These are phyloP conservation scores for Coprinopsis sp. DNA, from an alignment of 768 basidiomycete genomes.

Conservation along the genomic window DNA sequence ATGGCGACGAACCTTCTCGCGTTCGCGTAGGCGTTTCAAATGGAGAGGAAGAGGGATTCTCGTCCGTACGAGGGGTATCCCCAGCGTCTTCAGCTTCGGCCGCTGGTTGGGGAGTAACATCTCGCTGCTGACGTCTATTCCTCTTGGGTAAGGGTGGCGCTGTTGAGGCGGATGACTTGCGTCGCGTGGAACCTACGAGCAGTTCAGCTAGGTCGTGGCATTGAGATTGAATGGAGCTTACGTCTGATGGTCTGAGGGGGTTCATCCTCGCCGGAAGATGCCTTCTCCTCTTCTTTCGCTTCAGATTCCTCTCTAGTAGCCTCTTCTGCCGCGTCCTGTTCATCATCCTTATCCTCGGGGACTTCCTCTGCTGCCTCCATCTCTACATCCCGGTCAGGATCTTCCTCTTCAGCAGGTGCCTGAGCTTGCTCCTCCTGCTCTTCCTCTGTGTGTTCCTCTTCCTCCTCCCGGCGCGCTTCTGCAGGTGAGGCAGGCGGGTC, in stretches of 20 bases:
- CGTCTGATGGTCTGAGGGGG: constrained; percentile 30
- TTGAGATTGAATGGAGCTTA: constrained; percentile 17
- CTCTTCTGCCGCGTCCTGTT: constrained; percentile 3
- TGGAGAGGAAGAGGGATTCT: constrained; percentile 29
- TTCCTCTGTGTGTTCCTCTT: constrained; percentile 16
- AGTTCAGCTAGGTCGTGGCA: background rate
- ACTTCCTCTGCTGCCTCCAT: constrained; percentile 7
- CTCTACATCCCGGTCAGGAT: constrained; percentile 12
- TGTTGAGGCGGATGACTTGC: constrained; percentile 32
- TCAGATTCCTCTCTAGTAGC: background rate
- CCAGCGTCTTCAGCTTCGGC: constrained; percentile 23
- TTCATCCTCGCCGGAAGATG: constrained; percentile 28
- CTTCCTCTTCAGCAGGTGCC: constrained; percentile 13
- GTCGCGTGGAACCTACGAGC: constrained; percentile 34
- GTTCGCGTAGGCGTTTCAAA: constrained; percentile 23
- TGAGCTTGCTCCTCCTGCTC: constrained; percentile 19
- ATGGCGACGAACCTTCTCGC: constrained; percentile 23
- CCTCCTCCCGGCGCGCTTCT: constrained; percentile 14
- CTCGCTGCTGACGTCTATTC: constrained; percentile 26
- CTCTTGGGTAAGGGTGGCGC: constrained; percentile 23
- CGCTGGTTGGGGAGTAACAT: constrained; percentile 20
- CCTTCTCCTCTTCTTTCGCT: constrained; percentile 8
- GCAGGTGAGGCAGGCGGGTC: constrained; percentile 11
- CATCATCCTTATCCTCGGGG: constrained; percentile 8
- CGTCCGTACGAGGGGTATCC: constrained; percentile 27